Base-by-base conservation (phyloP, 768 basidiomycete species). In the Suillus occidentalis region DNA sequence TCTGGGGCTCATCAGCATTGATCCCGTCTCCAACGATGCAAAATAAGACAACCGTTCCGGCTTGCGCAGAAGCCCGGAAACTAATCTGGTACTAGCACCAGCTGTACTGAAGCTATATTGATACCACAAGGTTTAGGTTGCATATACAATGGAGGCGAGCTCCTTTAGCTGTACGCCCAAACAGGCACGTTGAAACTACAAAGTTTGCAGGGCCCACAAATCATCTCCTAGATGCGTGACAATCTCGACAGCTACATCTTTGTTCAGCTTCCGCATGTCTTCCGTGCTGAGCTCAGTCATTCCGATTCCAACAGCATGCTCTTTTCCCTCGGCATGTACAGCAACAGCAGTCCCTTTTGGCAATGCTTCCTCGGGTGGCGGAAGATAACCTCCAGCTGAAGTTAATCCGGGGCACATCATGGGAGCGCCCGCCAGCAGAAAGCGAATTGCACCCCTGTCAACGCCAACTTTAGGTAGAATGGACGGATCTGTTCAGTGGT, bases 351-450 rank as follows among this genome's bases (percentile, higher is more conserved):
- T 80, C n/a, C 87, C 88, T 42, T 87, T 85, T 28, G 87, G 84
- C 43, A 98, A 78, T 4, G 84, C 87, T 20, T 80, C 81, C 45
- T 88, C 87, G 16, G 87, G 77, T 10, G 92, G 87, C 0, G 97
- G 97, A 0, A 99, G 86, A 71, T 85, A 85, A 9, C 97, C 97
- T 8, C 96, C 96, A 40, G 88, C 83, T 42, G 97, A 99, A 34
- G 97, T 97, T 62, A 99, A 81, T 25, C 97, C 97, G 6, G 97
- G 97, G 70, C 91, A 95, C 94, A 97, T 97, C 92, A 97, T 95
- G 79, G 91, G 89, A 31, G 94, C 94, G 18, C 94, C 97, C 13
- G 89, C 90, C 55, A 99, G 87, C 45, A 99, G 85, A 79, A 98
- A 99, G 40, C 96, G 92, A 79, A 99, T 99, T 61, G 97, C 97